Conservation (phyloP, 139 green algal genomes). For the Micromonas commoda region DNA sequence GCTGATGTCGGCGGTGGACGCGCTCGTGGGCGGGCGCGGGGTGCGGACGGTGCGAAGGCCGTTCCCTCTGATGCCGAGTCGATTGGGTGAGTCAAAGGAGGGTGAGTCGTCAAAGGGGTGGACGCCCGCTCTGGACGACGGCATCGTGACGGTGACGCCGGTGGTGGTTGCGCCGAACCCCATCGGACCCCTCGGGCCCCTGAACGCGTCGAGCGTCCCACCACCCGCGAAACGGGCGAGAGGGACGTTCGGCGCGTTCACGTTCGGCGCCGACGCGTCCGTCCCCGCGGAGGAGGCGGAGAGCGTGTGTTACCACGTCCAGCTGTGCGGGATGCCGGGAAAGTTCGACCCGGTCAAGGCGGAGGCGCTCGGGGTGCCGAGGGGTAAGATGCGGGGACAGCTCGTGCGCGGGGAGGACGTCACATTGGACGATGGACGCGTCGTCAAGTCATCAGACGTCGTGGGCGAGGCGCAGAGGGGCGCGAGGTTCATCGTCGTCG, state of each 20-base stretch:
- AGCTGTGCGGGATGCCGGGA: slow-evolving; percentile 65
- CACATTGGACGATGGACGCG: slow-evolving; percentile 40
- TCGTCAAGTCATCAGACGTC: slow-evolving; percentile 19
- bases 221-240: neutral
- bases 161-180: slow-evolving; percentile 30
- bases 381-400: slow-evolving; percentile 57
- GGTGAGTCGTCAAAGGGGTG: neutral
- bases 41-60: too few relatives aligned
- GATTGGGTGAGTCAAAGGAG: too few relatives aligned
- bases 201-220: too few relatives aligned
- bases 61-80: too few relatives aligned
- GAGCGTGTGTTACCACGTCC: slow-evolving; percentile 53
- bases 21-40: neutral
- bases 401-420: slow-evolving; percentile 68
- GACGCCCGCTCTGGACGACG: slow-evolving; percentile 24
- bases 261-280: neutral
- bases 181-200: too few relatives aligned
- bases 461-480: neutral
- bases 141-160: slow-evolving; percentile 30
- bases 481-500: neutral
- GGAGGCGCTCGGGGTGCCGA: slow-evolving; percentile 58
- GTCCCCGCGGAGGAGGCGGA: neutral
- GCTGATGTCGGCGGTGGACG: neutral
- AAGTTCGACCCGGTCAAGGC: slow-evolving; percentile 82
- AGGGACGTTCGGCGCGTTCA: too few relatives aligned